Percentiles rank a stretch among this genome's conserved stretches.
These are phyloP conservation scores for Cystobasidium onofrii DNA, from an alignment of 768 basidiomycete genomes.

Conservation along the genomic window DNA sequence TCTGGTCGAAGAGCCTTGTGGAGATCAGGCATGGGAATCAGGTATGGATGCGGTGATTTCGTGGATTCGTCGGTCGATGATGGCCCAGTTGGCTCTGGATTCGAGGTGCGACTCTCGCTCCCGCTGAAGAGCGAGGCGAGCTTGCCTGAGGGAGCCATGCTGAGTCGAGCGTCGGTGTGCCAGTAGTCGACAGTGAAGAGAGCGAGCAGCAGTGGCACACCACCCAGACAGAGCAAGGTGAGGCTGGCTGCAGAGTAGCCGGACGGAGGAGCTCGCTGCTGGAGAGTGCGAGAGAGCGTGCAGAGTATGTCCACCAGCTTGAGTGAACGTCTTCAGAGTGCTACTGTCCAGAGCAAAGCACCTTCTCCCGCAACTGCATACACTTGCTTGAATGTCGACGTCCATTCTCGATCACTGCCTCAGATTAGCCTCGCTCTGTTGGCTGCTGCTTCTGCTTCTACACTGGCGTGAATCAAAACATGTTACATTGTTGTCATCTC, in stretches of 20 bases:
- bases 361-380: no score
- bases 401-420: no score
- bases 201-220: not conserved
- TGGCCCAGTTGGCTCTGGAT: not conserved
- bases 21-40: not conserved
- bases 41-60: not conserved
- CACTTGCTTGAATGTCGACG: no score
- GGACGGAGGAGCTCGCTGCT: not conserved
- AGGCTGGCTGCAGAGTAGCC: not conserved
- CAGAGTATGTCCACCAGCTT: no score
- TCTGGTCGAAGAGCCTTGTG: not conserved
- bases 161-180: not conserved
- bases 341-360: no score
- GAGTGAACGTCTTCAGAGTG: no score
- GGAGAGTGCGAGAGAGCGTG: no score
- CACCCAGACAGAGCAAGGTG: not conserved
- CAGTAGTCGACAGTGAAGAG: not conserved
- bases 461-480: no score
- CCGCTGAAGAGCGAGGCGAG: not conserved
- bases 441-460: no score
- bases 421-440: no score
- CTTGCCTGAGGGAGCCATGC: not conserved
- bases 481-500: no score
- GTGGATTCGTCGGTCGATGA: not conserved
- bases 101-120: not conserved